Percentiles rank a stretch among this genome's conserved stretches.
Evolutionary conservation across 495 filamentous ascomycete species (phyloP).

Genomic region (Hypoxylon fuscum): DNA sequence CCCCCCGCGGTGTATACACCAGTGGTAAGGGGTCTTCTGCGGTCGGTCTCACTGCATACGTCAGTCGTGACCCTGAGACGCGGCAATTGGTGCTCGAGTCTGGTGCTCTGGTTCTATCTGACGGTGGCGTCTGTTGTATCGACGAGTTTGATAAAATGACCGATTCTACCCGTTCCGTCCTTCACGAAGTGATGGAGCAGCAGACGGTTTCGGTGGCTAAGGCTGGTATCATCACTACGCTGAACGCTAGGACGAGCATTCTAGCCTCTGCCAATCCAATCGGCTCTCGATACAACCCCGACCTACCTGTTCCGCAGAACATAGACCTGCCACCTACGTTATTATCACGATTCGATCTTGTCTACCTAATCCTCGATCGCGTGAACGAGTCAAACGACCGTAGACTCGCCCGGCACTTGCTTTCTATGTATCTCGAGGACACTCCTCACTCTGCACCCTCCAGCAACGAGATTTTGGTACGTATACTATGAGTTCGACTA

Average conservation of each 20-base stretch:
- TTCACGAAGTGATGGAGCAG: slow-evolving; percentile 99
- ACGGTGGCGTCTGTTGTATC: slow-evolving; percentile 98
- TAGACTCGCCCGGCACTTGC: slow-evolving; percentile 86
- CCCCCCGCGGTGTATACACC: slow-evolving; percentile 95
- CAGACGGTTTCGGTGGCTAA: slow-evolving; percentile 99
- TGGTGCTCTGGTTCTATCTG: slow-evolving; percentile 91
- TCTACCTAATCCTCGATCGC: slow-evolving; percentile 94
- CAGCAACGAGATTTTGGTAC: slow-evolving; percentile 76
- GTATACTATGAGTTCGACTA: slow-evolving; percentile 42
- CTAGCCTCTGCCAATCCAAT: slow-evolving; percentile 98
- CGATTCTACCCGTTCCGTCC: slow-evolving; percentile 90
- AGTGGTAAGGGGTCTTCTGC: slow-evolving; percentile 97
- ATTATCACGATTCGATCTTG: slow-evolving; percentile 93
- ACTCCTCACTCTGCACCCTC: slow-evolving; percentile 82
- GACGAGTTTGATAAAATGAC: slow-evolving; percentile 99
- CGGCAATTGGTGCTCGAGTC: slow-evolving; percentile 96
- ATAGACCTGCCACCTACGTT: slow-evolving; percentile 96
- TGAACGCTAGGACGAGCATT: slow-evolving; percentile 94
- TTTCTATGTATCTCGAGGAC: slow-evolving; percentile 98
- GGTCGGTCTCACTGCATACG: slow-evolving; percentile 97
- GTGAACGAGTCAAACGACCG: slow-evolving; percentile 90
- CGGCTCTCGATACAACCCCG: slow-evolving; percentile 95
- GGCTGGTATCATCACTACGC: slow-evolving; percentile 97
- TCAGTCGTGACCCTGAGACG: slow-evolving; percentile 94
- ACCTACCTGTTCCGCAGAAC: slow-evolving; percentile 94